Base-by-base conservation (phyloP, 345 rosid species). In the Lepidium africanum region DNA sequence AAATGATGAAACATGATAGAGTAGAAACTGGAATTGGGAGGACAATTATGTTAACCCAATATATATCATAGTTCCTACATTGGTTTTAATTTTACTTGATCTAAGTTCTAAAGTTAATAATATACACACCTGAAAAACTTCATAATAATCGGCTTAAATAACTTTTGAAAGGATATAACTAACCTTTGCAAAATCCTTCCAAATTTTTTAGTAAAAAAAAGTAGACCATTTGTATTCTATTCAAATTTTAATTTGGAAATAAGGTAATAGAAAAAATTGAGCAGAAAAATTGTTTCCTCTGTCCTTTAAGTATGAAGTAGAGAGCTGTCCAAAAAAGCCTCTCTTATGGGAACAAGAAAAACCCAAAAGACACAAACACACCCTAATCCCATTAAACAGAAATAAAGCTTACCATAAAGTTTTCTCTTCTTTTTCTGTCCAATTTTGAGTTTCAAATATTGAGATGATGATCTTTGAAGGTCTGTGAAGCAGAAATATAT, bases 281-380 rank as follows among this genome's bases (percentile, higher is more conserved):
- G 5, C 2, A 39, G 21, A 59, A 64, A 59, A 46, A 9, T 40
- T 49, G 67, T 59, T 23, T 59, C 36, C 30, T 51, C n/a, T 59
- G 57, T 36, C 43, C 72, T 66, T 21, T 13, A 51, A 59, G 37
- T 74, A 66, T 74, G 2, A 36, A 65, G 63, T 67, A 25, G n/a
- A 73, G 57, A 60, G 77, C 41, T 59, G 58, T 66, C 73, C 32
- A n/a, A 64, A 63, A 55, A 72, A 46, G 58, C 19, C 16, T 65
- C 67, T 66, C 67, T 59, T 73, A 0, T 65, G 67, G 72, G 62
- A 73, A 74, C 63, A 67, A 60, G 57, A 60, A 73, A 65, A 15
- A 50, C 56, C 62, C 77, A 21, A 73, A 59, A 73, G 71, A 72
- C 66, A 72, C 60, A 65, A 51, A 73, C 71, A 67, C 77, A 66